phyloP scores from a whole-genome alignment of 768 basidiomycete species.

The Tylopilus rubrobrunneus region DNA sequence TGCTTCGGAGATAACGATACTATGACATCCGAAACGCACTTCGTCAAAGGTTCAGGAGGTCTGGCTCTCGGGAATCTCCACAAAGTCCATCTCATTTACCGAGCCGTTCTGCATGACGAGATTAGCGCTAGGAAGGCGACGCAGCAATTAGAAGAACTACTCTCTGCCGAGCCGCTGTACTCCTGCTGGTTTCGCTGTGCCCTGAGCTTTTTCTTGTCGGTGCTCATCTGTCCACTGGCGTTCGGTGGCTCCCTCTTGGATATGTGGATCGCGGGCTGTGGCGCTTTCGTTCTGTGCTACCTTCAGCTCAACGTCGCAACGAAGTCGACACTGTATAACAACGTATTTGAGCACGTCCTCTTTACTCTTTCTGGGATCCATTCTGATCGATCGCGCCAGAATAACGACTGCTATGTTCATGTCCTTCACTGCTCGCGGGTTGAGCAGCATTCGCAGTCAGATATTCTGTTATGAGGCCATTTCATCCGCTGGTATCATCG shows the following conservation, averaged over 20 bases:
- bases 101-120: constrained; percentile 87
- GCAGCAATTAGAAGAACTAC: constrained; percentile 55
- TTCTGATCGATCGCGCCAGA: constrained; percentile 37
- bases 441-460: constrained; percentile 72
- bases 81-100: constrained; percentile 80
- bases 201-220: constrained; percentile 68
- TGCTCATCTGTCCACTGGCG: constrained; percentile 78
- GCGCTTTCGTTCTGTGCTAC: constrained; percentile 63
- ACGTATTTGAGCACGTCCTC: constrained; percentile 76
- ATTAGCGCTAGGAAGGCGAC: constrained; percentile 78
- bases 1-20: constrained; percentile 88
- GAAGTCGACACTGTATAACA: constrained; percentile 79
- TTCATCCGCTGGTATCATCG: constrained; percentile 82
- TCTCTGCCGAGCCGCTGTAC: constrained; percentile 64
- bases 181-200: constrained; percentile 55
- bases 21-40: constrained; percentile 86
- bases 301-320: constrained; percentile 72
- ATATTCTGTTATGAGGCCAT: constrained; percentile 92
- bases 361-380: neutral
- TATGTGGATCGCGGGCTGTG: constrained; percentile 74
- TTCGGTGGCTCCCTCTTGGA: constrained; percentile 84
- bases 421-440: constrained; percentile 75
- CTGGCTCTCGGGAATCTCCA: constrained; percentile 84
- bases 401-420: constrained; percentile 80
- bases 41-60: constrained; percentile 73